These are phyloP conservation scores for Trypanosoma melophagium DNA, from an alignment of 208 protist genomes.

Conservation along the genomic window DNA sequence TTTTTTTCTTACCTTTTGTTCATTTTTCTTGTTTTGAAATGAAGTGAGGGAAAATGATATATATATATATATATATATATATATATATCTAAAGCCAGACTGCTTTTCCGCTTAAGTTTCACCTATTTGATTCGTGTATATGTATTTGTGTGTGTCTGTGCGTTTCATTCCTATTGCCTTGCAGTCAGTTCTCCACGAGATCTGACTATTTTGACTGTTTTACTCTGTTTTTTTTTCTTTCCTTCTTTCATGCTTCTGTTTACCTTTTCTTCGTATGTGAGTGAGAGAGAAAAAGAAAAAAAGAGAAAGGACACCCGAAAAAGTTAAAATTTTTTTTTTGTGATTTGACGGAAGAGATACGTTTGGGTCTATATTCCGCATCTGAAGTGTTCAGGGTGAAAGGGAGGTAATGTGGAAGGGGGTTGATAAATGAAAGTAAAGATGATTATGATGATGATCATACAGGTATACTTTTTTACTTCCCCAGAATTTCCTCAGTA, in stretches of 20 bases:
- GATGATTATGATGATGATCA: no score
- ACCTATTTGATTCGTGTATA: neutral
- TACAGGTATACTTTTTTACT: no score
- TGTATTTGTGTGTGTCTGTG: constrained; percentile 7
- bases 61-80: constrained; percentile 10
- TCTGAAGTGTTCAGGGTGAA: no score
- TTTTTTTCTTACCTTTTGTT: constrained; percentile 9
- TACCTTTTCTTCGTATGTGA: neutral
- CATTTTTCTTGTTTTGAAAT: constrained; percentile 6
- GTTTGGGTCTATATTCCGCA: no score
- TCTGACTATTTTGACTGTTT: neutral
- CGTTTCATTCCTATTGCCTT: neutral
- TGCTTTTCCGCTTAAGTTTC: no score
- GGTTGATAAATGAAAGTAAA: neutral
- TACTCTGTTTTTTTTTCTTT: neutral
- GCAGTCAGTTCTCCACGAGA: neutral
- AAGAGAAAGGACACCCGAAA: neutral
- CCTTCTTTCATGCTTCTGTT: constrained; percentile 7
- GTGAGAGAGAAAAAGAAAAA: neutral
- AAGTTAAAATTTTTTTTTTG: no score
- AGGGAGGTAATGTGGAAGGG: neutral
- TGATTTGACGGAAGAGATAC: no score
- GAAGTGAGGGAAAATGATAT: neutral
- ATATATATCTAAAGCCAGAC: neutral
- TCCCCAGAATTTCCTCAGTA: no score